These are phyloP conservation scores for Starmerella apicola DNA, from an alignment of 805 yeast species.

Conservation along the genomic window DNA sequence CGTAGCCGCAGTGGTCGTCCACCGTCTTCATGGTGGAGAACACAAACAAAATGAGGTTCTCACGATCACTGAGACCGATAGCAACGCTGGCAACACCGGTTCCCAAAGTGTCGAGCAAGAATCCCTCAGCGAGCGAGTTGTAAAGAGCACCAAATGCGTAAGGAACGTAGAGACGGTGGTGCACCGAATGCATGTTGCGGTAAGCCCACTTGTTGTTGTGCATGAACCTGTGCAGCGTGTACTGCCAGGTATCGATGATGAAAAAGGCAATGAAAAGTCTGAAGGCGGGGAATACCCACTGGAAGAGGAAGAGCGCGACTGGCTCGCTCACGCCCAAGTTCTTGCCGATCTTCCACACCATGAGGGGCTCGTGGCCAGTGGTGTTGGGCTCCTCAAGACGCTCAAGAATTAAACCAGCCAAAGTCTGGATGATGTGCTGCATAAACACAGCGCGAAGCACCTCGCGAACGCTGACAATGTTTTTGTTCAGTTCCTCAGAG, in stretches of 20 bases:
- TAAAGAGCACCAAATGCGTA: slow-evolving; percentile 94
- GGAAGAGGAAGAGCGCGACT: slow-evolving; percentile 41
- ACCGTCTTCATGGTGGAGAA: slow-evolving; percentile 93
- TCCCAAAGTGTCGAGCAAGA: slow-evolving; percentile 80
- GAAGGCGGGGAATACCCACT: slow-evolving; percentile 49
- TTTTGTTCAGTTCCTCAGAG: slow-evolving; percentile 71
- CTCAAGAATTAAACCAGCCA: slow-evolving; percentile 49
- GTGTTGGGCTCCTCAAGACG: slow-evolving; percentile 38
- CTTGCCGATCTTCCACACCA: slow-evolving; percentile 36
- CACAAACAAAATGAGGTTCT: slow-evolving; percentile 58
- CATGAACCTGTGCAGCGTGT: slow-evolving; percentile 78
- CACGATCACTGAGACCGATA: slow-evolving; percentile 60
- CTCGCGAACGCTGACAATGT: slow-evolving; percentile 55
- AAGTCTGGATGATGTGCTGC: slow-evolving; percentile 75
- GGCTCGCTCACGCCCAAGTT: slow-evolving; percentile 24
- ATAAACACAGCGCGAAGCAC: slow-evolving; percentile 71
- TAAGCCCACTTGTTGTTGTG: slow-evolving; percentile 68
- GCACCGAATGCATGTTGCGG: slow-evolving; percentile 79
- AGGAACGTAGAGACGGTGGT: slow-evolving; percentile 88
- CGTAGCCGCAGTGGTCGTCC: slow-evolving; percentile 98
- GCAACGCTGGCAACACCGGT: slow-evolving; percentile 69
- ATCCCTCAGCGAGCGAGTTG: slow-evolving; percentile 90
- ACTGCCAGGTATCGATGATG: slow-evolving; percentile 91
- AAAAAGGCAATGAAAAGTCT: slow-evolving; percentile 52
- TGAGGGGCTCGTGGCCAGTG: slow-evolving; percentile 41